Evolutionary conservation across 805 yeast species (phyloP).

Genomic region (Wickerhamiella siamensis): DNA sequence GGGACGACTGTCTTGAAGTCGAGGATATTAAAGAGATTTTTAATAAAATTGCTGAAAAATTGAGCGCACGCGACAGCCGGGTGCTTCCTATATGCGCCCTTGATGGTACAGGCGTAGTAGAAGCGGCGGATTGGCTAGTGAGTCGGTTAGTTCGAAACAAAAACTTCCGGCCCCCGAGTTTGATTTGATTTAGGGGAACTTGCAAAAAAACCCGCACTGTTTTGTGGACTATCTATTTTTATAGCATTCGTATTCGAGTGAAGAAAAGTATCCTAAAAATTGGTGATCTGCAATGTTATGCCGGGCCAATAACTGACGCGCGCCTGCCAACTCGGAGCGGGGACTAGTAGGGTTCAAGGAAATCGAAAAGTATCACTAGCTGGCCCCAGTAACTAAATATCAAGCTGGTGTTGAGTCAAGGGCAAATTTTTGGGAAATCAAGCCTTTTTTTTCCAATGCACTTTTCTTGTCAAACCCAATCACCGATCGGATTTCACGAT

Average conservation of each 20-base stretch:
- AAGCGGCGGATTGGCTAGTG: slow-evolving; percentile 80
- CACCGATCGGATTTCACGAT: too few species aligned
- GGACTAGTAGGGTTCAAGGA: too few species aligned
- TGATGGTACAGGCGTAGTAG: slow-evolving; percentile 63
- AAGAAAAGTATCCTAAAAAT: too few species aligned
- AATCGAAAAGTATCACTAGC: too few species aligned
- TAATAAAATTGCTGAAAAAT: slow-evolving; percentile 64
- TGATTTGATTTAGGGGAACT: slow-evolving; percentile 17
- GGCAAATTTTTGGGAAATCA: too few species aligned
- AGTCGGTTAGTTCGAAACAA: slow-evolving; percentile 57
- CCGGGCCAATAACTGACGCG: too few species aligned
- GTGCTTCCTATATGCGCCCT: slow-evolving; percentile 82
- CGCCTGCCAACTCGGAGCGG: too few species aligned
- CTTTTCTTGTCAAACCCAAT: too few species aligned
- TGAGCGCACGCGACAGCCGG: slow-evolving; percentile 82
- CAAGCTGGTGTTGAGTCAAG: too few species aligned
- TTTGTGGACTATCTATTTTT: not conserved
- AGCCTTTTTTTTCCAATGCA: too few species aligned
- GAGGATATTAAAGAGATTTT: slow-evolving; percentile 72
- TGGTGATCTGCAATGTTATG: too few species aligned
- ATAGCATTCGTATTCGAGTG: not conserved
- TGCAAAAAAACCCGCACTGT: not conserved
- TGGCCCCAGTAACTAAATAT: too few species aligned
- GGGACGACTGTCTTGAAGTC: slow-evolving; percentile 53
- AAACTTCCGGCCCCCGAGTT: slow-evolving; percentile 42